Evolutionary conservation across 1,284 basidiomycete species (phyloP).

Genomic region (Xerocomus nothofagi): DNA sequence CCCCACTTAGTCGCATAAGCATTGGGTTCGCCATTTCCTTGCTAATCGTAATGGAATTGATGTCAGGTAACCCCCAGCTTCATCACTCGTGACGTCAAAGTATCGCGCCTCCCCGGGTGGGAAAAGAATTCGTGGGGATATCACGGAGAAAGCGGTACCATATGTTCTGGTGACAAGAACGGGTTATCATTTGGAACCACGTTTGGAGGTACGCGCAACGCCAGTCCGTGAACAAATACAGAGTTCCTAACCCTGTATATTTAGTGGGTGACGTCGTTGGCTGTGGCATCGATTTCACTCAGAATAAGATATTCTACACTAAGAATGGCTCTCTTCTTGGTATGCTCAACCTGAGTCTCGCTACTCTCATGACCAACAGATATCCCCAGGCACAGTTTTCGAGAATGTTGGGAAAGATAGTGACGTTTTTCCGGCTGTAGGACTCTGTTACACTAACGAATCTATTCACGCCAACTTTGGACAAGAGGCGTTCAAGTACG

Average conservation of each 20-base stretch:
- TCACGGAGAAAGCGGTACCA: constrained; percentile 88
- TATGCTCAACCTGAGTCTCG: constrained; percentile 33
- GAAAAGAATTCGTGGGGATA: constrained; percentile 91
- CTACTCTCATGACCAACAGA: constrained; percentile 12
- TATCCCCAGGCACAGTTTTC: constrained; percentile 61
- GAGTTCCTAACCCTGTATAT: constrained; percentile 5
- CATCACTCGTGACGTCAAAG: constrained; percentile 53
- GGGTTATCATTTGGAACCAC: constrained; percentile 75
- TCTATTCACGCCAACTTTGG: constrained; percentile 83
- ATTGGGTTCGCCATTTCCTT: constrained; percentile 54
- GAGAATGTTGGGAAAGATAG: constrained; percentile 64
- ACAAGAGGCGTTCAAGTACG: constrained; percentile 80
- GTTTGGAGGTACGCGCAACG: constrained; percentile 61
- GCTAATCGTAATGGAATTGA: constrained; percentile 1
- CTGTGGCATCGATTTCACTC: constrained; percentile 86
- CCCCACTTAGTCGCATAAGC: constrained; percentile 66
- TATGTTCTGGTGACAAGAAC: constrained; percentile 72
- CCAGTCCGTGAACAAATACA: not conserved
- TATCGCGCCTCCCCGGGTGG: constrained; percentile 85
- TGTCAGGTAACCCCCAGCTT: constrained; percentile 39
- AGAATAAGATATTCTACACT: constrained; percentile 81
- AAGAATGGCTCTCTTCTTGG: constrained; percentile 84
- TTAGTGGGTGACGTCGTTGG: constrained; percentile 83
- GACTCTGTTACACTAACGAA: constrained; percentile 76
- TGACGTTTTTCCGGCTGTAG: constrained; percentile 82